Evolutionary conservation across 169 alveolate genomes (phyloP).

Genomic region (Eimeria acervulina): DNA sequence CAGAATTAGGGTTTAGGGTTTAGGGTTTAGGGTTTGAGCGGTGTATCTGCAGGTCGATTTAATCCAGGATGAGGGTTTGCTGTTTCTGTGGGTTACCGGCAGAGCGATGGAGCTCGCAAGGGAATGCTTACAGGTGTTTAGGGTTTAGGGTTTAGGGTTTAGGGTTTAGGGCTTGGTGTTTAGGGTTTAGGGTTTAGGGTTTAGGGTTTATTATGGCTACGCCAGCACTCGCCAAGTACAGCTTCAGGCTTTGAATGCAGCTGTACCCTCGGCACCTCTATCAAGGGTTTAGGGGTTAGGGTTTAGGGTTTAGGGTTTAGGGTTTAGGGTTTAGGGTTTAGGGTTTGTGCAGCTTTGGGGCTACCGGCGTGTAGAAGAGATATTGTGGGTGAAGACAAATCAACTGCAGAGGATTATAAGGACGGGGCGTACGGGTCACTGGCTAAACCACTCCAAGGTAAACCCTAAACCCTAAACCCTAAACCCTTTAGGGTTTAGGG

Average conservation of each 20-base stretch:
- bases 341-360: constrained; percentile 94
- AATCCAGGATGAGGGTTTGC: constrained; percentile 95
- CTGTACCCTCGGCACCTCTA: too few relatives aligned
- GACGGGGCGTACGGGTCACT: constrained; percentile 98
- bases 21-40: constrained; percentile 4
- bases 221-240: too few relatives aligned
- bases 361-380: constrained; percentile 97
- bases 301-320: constrained; percentile 20
- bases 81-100: constrained; percentile 98
- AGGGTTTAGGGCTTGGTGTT: not conserved
- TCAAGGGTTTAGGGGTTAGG: not conserved
- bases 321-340: constrained; percentile 29
- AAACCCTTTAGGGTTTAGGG: too few relatives aligned
- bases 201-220: not conserved
- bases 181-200: not conserved
- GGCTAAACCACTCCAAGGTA: constrained; percentile 98
- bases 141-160: not conserved
- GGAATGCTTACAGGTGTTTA: constrained; percentile 88
- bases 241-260: too few relatives aligned
- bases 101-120: constrained; percentile 97
- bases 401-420: constrained; percentile 96
- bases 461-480: constrained; percentile 26
- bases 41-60: constrained; percentile 84
- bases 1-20: too few relatives aligned
- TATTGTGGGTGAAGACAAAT: constrained; percentile 98